A percentile compares a stretch with the other conserved stretches of the same genome.
phyloP scores from a whole-genome alignment of 2,329 filamentous ascomycete genomes.

The Trichoderma atroviride region DNA sequence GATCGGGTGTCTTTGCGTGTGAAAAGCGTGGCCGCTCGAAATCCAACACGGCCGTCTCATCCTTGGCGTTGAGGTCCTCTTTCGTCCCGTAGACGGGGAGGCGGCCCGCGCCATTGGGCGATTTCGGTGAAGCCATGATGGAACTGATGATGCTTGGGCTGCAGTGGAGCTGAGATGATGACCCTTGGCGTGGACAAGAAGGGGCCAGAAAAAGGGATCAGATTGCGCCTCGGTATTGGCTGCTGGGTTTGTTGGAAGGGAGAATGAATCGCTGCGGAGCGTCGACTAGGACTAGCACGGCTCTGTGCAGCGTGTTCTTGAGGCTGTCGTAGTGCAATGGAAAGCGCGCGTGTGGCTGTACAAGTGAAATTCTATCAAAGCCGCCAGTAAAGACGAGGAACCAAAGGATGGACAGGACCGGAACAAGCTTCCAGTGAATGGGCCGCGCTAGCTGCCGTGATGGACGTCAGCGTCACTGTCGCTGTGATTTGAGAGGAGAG shows the following conservation, averaged over 20 bases:
- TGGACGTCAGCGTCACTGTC: background rate
- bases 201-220: background rate
- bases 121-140: conserved; percentile 29
- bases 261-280: conserved; percentile 16
- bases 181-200: conserved; percentile 14
- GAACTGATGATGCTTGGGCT: conserved; percentile 1
- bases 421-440: conserved; percentile 1
- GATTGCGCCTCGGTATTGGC: conserved; percentile 6
- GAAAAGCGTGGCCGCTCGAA: conserved; percentile 30
- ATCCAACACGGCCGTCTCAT: conserved; percentile 33
- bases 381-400: background rate
- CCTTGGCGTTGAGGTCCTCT: conserved; percentile 25
- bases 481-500: background rate
- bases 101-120: conserved; percentile 22
- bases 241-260: background rate
- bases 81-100: conserved; percentile 21
- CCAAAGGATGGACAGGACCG: background rate
- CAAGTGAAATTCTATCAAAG: background rate
- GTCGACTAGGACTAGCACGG: background rate
- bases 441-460: background rate
- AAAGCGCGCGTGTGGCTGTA: background rate
- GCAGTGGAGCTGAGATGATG: conserved; percentile 15
- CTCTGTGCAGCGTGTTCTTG: background rate
- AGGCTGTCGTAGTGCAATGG: background rate
- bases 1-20: conserved; percentile 44